Base-by-base conservation (phyloP, 2,329 filamentous ascomycete genomes). In the Claviceps monticola region DNA sequence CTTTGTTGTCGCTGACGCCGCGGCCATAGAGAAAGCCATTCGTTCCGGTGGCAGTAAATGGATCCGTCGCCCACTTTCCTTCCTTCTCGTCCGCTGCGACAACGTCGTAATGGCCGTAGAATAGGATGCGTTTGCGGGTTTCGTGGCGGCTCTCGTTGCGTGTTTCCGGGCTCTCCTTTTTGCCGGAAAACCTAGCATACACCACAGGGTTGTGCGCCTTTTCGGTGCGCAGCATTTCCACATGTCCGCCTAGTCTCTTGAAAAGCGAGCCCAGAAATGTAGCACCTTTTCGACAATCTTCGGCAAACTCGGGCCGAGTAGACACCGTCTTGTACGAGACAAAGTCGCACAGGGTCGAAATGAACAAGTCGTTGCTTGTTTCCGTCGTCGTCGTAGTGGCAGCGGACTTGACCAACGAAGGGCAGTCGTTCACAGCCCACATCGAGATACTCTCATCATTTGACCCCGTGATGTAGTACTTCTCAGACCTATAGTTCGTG, bases 61-160 rank as follows among this genome's bases (percentile, higher is more conserved):
- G 94, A 56, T 97, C 87, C 1, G 82, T 82, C 41, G 80, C 76
- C 93, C 93, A 98, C 58, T 88, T 91, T 39, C 80, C 79, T 53
- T 84, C 82, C 56, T 86, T 86, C 39, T 84, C 83, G 58, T 95
- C 88, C 0, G 93, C 93, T 1, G 89, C 80, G 3, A 98, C 93
- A 2, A 98, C 90, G 63, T 98, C 93, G 71, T 98, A 98, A 65
- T 98, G 93, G 0, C 94, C 93, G 62, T 98, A 98, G 65, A 98
- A 98, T 0, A 98, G 71, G 8, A 97, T 87, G 34, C 88, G 89
- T 69, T 93, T 95, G 17, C 87, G 79, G 26, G 79, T 73, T 26
- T 44, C 21, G 19, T 78, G 74, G 0, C 79, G 71, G 1, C 81
- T 78, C 11, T 80, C 75, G 54, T 76, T 80, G 42, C 42, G 42